phyloP scores from a whole-genome alignment of 768 basidiomycete species.

The Pholiota conissans region DNA sequence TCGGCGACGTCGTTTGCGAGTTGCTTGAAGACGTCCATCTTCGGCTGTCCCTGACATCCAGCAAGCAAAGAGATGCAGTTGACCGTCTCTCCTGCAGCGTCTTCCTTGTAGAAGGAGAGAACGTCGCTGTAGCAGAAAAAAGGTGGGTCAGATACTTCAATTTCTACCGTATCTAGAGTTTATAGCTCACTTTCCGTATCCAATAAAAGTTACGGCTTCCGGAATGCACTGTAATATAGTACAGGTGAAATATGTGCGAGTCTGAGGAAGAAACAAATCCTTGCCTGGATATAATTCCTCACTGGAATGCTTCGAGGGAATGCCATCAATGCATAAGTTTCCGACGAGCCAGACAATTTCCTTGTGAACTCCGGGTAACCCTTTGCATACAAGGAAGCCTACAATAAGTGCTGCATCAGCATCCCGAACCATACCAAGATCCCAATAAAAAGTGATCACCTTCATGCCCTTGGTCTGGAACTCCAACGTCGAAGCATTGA shows the following conservation, averaged over 20 bases:
- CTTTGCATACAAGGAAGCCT: conserved; percentile 13
- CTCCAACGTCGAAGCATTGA: conserved; percentile 27
- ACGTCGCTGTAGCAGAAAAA: conserved; percentile 32
- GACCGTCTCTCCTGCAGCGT: conserved; percentile 30
- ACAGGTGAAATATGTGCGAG: too few species aligned
- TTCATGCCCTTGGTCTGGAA: conserved; percentile 10
- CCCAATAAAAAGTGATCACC: not conserved
- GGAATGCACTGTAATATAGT: conserved; percentile 36
- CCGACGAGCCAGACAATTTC: conserved; percentile 32
- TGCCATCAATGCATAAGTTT: conserved; percentile 34
- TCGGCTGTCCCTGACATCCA: conserved; percentile 18
- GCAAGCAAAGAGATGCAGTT: conserved; percentile 36
- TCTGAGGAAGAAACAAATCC: too few species aligned
- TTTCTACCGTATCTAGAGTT: too few species aligned
- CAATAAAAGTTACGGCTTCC: conserved; percentile 31
- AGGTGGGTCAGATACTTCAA: not conserved
- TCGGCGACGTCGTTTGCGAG: conserved; percentile 26
- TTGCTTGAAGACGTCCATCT: conserved; percentile 23
- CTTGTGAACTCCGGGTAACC: conserved; percentile 23
- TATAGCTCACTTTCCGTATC: conserved; percentile 34
- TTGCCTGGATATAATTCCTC: conserved; percentile 24
- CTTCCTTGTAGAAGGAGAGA: conserved; percentile 43
- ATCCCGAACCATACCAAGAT: not conserved
- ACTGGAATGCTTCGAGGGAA: conserved; percentile 33
- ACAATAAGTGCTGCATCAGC: not conserved